phyloP scores from a whole-genome alignment of 2,329 filamentous ascomycete species.

The Phaeoacremonium minimum region DNA sequence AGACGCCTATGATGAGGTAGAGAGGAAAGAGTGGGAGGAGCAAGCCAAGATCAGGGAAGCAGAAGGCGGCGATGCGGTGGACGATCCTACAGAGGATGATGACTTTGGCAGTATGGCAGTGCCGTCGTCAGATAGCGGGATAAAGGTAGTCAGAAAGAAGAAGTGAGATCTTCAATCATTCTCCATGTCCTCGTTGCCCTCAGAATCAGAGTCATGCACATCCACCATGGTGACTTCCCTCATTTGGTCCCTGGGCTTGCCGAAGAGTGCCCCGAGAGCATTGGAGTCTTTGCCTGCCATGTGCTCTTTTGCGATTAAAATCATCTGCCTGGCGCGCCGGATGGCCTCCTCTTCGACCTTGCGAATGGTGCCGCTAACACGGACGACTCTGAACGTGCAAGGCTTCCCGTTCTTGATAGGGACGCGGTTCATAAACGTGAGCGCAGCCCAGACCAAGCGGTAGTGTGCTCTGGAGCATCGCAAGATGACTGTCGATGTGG shows the following conservation, averaged over 20 bases:
- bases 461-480: conserved; percentile 79
- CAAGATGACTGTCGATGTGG: conserved; percentile 93
- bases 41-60: conserved; percentile 53
- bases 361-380: conserved; percentile 88
- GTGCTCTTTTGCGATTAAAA: conserved; percentile 60
- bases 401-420: conserved; percentile 55
- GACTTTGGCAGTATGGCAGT: conserved; percentile 46
- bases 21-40: conserved; percentile 70
- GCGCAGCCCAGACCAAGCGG: conserved; percentile 82
- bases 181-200: conserved; percentile 41
- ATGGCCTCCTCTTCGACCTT: conserved; percentile 91
- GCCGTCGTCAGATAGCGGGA: conserved; percentile 55
- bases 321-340: conserved; percentile 66
- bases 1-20: conserved; percentile 79
- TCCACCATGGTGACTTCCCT: conserved; percentile 33
- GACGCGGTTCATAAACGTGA: conserved; percentile 74
- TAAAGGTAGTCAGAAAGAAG: conserved; percentile 67
- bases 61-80: conserved; percentile 24
- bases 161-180: conserved; percentile 37
- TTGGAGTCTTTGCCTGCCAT: conserved; percentile 29
- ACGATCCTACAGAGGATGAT: conserved; percentile 25
- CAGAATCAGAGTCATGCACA: conserved; percentile 39
- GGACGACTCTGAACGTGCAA: conserved; percentile 79
- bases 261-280: conserved; percentile 23
- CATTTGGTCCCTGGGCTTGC: conserved; percentile 16